Conservation (phyloP, 345 rosid species). For the Chamaenerion angustifolium region DNA sequence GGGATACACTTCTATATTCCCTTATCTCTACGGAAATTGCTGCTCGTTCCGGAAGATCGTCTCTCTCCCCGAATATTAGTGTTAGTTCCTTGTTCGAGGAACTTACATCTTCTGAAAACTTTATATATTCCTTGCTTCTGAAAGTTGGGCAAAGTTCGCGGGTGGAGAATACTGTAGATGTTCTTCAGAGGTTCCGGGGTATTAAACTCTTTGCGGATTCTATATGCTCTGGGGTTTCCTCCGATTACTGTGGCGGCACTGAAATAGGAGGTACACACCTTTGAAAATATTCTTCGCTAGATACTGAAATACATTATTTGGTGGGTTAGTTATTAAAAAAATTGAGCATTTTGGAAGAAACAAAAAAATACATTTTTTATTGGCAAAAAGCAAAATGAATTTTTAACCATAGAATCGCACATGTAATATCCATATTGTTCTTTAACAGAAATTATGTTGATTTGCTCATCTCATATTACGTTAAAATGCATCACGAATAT, state of each 20-base stretch:
- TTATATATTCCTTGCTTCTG: constrained; percentile 52
- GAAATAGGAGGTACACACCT: constrained; percentile 29
- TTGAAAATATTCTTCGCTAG: neutral
- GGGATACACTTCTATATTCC: constrained; percentile 89
- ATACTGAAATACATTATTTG: no score
- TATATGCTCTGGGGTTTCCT: constrained; percentile 32
- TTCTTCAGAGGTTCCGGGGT: constrained; percentile 78
- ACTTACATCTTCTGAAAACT: constrained; percentile 56
- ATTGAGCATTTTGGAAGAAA: no score
- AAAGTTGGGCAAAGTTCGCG: constrained; percentile 47
- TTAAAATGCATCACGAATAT: no score
- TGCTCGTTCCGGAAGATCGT: constrained; percentile 46
- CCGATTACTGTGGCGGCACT: constrained; percentile 20
- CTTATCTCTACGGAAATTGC: constrained; percentile 72
- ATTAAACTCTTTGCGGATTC: constrained; percentile 71
- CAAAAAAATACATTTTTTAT: no score
- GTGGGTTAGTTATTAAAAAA: no score
- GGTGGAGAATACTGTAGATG: constrained; percentile 38
- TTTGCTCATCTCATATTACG: no score
- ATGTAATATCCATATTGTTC: no score
- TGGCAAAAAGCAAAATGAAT: no score
- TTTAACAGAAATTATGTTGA: no score
- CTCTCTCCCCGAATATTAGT: constrained; percentile 34
- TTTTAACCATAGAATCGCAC: no score
- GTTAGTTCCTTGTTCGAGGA: constrained; percentile 47